Percentiles rank a stretch among this genome's conserved stretches.
phyloP scores from a whole-genome alignment of 2,329 filamentous ascomycete species.

The Sporothrix variecibatus region DNA sequence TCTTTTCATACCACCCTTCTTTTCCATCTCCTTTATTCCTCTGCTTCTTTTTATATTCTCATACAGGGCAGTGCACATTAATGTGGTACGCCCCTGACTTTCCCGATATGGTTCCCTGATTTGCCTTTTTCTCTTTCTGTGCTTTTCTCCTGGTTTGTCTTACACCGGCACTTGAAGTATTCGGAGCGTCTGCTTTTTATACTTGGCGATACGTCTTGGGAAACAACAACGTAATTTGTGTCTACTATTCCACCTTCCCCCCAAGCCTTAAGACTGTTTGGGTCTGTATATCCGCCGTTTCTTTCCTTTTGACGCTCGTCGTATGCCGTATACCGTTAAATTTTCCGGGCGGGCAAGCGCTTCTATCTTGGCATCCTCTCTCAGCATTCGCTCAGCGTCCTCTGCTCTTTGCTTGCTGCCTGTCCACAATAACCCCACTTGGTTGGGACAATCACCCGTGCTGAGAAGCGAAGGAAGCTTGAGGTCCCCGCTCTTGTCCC shows the following conservation, averaged over 20 bases:
- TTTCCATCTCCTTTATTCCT: background rate
- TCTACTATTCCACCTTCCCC: background rate
- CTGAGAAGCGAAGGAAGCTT: background rate
- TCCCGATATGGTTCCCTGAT: background rate
- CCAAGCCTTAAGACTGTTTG: background rate
- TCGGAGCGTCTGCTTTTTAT: background rate
- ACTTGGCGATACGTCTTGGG: background rate
- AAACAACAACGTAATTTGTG: background rate
- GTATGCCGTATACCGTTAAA: background rate
- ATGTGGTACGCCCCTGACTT: background rate
- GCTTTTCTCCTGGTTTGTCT: background rate
- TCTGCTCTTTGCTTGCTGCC: background rate
- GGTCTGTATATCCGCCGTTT: background rate
- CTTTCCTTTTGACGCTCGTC: background rate
- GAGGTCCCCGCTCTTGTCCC: background rate
- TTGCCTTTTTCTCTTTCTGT: background rate
- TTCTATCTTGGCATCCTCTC: background rate
- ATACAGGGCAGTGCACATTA: background rate
- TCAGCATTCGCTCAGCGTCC: background rate
- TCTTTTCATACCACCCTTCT: background rate
- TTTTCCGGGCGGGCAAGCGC: background rate
- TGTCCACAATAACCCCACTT: background rate
- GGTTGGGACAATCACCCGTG: background rate
- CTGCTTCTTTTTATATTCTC: background rate
- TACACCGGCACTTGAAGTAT: background rate